Conservation (phyloP, 257 asterid species). For the Knoxia roxburghii region DNA sequence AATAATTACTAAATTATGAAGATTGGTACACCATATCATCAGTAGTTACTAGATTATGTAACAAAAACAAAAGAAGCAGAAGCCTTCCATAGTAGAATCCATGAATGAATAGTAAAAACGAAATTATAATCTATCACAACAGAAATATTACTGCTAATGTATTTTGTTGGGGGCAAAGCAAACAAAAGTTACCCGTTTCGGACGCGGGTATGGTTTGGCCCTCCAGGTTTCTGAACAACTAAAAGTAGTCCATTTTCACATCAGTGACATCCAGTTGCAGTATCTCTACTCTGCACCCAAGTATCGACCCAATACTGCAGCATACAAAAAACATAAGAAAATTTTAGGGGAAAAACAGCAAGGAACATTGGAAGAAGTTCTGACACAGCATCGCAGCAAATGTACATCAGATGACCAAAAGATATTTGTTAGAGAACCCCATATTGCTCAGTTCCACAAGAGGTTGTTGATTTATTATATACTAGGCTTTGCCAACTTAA, state of each 20-base stretch:
- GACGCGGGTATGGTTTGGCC: neutral
- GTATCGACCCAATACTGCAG: conserved; percentile 82
- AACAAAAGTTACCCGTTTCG: neutral
- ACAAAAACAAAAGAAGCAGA: too few species aligned
- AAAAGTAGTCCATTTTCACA: conserved; percentile 95
- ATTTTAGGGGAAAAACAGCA: neutral
- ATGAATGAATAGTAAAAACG: neutral
- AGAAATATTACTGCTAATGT: neutral
- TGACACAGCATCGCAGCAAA: neutral
- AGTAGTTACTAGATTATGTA: too few species aligned
- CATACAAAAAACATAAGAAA: conserved; percentile 8
- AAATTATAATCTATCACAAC: neutral
- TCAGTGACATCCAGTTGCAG: conserved; percentile 93
- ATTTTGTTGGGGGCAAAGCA: neutral
- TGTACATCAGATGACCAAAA: neutral
- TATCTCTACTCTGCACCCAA: conserved; percentile 93
- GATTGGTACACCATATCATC: too few species aligned
- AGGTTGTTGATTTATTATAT: neutral
- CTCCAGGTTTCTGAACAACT: conserved; percentile 22
- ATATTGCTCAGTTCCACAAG: neutral
- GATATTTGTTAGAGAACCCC: neutral
- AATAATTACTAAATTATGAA: too few species aligned
- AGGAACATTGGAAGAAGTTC: neutral
- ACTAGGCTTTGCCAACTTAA: neutral
- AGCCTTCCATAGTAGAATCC: neutral